phyloP scores from a whole-genome alignment of 176 grass and related monocot species.

The Elaeis guineensis region DNA sequence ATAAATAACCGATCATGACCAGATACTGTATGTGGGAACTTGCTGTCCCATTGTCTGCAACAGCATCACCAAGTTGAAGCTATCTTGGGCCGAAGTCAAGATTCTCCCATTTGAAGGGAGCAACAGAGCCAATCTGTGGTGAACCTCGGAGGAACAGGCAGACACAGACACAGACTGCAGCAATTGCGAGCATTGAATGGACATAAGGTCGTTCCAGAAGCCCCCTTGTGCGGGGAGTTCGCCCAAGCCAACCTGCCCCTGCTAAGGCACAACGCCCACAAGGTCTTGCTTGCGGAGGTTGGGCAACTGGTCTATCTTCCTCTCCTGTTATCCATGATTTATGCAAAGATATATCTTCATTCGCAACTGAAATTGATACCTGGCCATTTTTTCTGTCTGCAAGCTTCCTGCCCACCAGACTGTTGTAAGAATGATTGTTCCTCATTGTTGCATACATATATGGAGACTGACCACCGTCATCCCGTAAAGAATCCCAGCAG shows the following conservation, averaged over 20 bases:
- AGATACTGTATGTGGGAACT: no score
- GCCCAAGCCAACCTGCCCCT: slow-evolving; percentile 30
- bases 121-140: slow-evolving; percentile 54
- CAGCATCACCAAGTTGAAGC: neutral
- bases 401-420: slow-evolving; percentile 60
- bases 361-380: slow-evolving; percentile 42
- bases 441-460: slow-evolving; percentile 53
- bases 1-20: no score
- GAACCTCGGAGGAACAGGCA: slow-evolving; percentile 69
- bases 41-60: no score
- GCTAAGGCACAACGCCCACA: slow-evolving; percentile 64
- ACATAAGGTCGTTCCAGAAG: slow-evolving; percentile 75
- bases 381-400: slow-evolving; percentile 56
- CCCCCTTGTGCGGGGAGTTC: slow-evolving; percentile 40
- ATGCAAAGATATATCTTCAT: slow-evolving; percentile 42
- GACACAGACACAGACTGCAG: slow-evolving; percentile 95
- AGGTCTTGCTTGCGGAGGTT: slow-evolving; percentile 40
- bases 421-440: slow-evolving; percentile 71
- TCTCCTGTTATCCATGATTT: slow-evolving; percentile 27
- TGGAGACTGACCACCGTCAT: slow-evolving; percentile 69
- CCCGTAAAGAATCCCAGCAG: slow-evolving; percentile 56
- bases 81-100: slow-evolving; percentile 54
- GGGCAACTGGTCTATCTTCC: slow-evolving; percentile 15
- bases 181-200: slow-evolving; percentile 86
- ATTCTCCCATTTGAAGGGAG: slow-evolving; percentile 81